These are phyloP conservation scores for Cyberlindnera meyerae DNA, from an alignment of 805 yeast genomes.

Conservation along the genomic window DNA sequence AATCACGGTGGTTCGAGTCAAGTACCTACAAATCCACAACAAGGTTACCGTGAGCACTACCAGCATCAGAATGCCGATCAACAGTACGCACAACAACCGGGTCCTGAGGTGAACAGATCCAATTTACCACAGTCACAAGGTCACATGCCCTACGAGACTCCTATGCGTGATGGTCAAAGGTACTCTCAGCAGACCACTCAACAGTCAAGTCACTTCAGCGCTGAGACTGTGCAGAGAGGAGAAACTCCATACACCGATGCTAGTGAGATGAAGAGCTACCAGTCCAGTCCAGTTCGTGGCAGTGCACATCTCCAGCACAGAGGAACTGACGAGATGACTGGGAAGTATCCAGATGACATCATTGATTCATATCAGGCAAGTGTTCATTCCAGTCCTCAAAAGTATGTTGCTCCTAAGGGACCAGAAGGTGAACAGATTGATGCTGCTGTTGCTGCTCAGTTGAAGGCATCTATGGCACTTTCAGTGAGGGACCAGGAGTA, in stretches of 20 bases:
- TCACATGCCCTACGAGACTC: too few species aligned
- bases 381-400: constrained; percentile 8
- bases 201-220: constrained; percentile 11
- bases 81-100: too few species aligned
- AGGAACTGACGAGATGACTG: constrained; percentile 7
- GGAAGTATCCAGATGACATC: constrained; percentile 23
- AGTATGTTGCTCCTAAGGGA: constrained; percentile 4
- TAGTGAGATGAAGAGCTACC: constrained; percentile 8
- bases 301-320: not conserved
- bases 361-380: constrained; percentile 22
- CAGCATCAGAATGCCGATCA: too few species aligned
- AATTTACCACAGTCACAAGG: too few species aligned
- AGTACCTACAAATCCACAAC: too few species aligned
- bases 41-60: too few species aligned
- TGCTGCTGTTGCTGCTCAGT: constrained; percentile 8
- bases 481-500: constrained; percentile 15
- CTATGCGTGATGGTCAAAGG: constrained; percentile 1
- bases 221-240: constrained; percentile 8
- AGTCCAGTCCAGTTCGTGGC: too few species aligned
- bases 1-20: too few species aligned
- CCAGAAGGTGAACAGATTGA: constrained; percentile 1
- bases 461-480: constrained; percentile 4
- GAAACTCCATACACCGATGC: constrained; percentile 13
- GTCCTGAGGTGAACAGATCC: too few species aligned
- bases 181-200: constrained; percentile 8